Base-by-base conservation (phyloP, 257 asterid genomes). In the Nemophila menziesii region DNA sequence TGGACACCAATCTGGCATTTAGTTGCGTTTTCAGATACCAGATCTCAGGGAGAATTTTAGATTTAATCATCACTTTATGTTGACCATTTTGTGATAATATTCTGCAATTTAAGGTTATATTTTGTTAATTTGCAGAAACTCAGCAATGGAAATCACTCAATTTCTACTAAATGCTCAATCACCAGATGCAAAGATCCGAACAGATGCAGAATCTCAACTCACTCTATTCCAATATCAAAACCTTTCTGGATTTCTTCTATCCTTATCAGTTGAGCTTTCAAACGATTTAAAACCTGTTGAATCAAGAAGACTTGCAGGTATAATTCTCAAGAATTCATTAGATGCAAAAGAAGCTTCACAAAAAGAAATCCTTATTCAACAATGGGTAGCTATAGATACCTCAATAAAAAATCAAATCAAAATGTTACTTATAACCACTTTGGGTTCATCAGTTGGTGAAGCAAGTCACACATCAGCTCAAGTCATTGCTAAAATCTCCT, bases 401-500 rank as follows among this genome's bases (percentile, higher is more conserved):
- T 46, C 76, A 21, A 57, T 56, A 16, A 86, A 79, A 58, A 68
- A 83, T 39, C 89, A 86, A 70, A 75, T 86, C 3, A 86, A 81
- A 60, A 55, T 5, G 56, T 53, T 68, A 45, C 77, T 86, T 39
- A 42, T 81, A 48, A 71, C 49, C 67, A 81, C 92, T 22, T 85
- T 86, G 40, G 80, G 71, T 18, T 75, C 94, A 22, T 49, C 90
- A 57, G 65, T 66, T 16, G 51, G 69, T 33, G 92, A 78, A 40
- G 96, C 80, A n/a, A 62, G 80, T 50, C 92, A 78, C 55, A 81
- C 96, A 29, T 76, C 92, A 39, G 60, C 94, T 52, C 96, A 81
- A 65, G 96, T 75, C 11, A 64, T 86, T 71, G 96, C 94, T 16
- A 86, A 81, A 76, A 52, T 78, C 18, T 93, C 96, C 41, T 69